phyloP scores from a whole-genome alignment of 805 yeast species.

The Monosporozyma solicola region DNA sequence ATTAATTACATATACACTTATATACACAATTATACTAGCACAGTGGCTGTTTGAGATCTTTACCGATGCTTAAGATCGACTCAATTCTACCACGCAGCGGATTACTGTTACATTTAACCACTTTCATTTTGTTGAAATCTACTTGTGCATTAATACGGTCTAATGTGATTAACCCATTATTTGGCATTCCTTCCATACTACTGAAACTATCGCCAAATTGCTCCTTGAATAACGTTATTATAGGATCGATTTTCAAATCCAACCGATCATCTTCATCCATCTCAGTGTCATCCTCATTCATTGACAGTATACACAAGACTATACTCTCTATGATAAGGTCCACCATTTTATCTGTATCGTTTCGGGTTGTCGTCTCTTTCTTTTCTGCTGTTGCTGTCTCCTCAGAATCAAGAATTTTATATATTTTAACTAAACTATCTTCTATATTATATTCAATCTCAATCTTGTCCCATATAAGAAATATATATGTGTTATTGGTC shows the following conservation, averaged over 20 bases:
- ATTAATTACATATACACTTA: not conserved
- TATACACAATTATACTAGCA: not conserved
- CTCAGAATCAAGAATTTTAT: not conserved
- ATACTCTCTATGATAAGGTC: not conserved
- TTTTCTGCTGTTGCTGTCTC: not conserved
- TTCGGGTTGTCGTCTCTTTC: not conserved
- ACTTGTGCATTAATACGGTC: constrained; percentile 66
- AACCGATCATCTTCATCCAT: not conserved
- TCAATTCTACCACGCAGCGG: constrained; percentile 70
- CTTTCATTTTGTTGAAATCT: constrained; percentile 49
- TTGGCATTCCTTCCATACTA: not conserved
- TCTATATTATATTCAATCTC: not conserved
- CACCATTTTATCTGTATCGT: not conserved
- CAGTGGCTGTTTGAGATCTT: constrained; percentile 23
- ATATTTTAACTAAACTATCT: not conserved
- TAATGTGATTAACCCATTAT: constrained; percentile 39
- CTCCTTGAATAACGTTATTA: constrained; percentile 45
- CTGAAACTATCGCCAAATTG: constrained; percentile 62
- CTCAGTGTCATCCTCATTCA: not conserved
- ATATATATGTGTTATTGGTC: not conserved
- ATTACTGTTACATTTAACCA: constrained; percentile 52
- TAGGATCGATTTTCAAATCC: not conserved
- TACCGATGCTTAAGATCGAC: constrained; percentile 63
- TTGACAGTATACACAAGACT: not conserved
- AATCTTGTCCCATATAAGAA: not conserved